Base-by-base conservation (phyloP, 306 rosid genomes). In the Senna siamea region DNA sequence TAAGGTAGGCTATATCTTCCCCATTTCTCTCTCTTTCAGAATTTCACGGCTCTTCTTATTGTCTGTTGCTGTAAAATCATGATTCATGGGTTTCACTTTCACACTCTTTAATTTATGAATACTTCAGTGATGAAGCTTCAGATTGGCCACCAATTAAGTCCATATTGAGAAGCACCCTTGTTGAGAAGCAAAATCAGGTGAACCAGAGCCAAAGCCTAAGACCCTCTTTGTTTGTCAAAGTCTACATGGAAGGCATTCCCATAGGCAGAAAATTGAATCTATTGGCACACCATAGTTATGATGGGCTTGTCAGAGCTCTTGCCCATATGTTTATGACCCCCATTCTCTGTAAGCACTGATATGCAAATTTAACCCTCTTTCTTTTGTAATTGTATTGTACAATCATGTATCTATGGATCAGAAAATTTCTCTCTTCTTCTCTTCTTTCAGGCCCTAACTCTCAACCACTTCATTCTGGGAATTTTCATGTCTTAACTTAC, bases 121-220 rank as follows among this genome's bases (percentile, higher is more conserved):
- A n/a, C 4, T 67, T 67, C 81, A 84, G 87, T 80, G 84, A 80
- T 15, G 78, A 77, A 62, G 50, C 47, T 37, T 74, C 68, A 55
- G 70, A 77, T 38, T 85, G 89, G 87, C 89, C 87, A 47, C 89
- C 89, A 47, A 75, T 86, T 52, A 83, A 83, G 59, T 86, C 85
- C 11, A 71, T 61, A 60, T 69, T 86, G 81, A 80, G 87, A 50
- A 77, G 77, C 81, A 75, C 74, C 14, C 75, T 76, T n/a, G 79
- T 53, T 57, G 86, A 78, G 57, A 79, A 71, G 66, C 82, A 80
- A 37, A 55, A 67, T 50, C 76, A 54, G 18, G 30, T 28, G 10
- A 50, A 44, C 19, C 86, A 77, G 10, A 50, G 51, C 15, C 86
- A 77, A 28, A 74, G 51, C 15, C 86, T 74, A 28, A 74, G 57